Evolutionary conservation across 2,329 filamentous ascomycete species (phyloP), one percentile per base, ranked within the genome.

Genomic region (Xylaria sp.): DNA sequence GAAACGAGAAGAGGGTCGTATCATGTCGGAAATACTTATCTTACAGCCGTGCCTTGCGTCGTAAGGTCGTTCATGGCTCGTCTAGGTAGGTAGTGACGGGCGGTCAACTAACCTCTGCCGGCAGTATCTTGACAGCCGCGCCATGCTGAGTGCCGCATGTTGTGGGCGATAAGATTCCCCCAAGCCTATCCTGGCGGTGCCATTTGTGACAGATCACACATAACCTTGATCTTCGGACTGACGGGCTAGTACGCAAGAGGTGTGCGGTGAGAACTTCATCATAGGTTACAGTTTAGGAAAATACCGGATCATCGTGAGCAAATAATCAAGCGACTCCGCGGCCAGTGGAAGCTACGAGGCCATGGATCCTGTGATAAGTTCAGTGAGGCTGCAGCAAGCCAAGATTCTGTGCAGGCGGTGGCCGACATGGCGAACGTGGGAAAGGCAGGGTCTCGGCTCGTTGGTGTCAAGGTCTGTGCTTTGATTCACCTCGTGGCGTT

Each of bases 331-430:
- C 52, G 48, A 40, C 44, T 37, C 43, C 45, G 46, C 45, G 46
- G 48, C 58, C 52, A 48, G 58, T 59, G 43, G 40, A 47, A 60
- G 50, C 48, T 43, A 51, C 47, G 52, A 52, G 49, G 57, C 52
- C 16, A 39, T 56, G 56, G 55, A 56, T 45, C n/a, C 57, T 52
- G 53, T 54, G 46, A 56, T 61, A 50, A 52, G 54, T 59, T 64
- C 49, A 57, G 56, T 57, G 64, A 66, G 64, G 65, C 65, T 66
- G 63, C 61, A 62, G 61, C 41, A 45, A 57, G 64, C 61, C 63
- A 68, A 66, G 63, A 60, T 60, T 58, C 57, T 45, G 50, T 58
- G 53, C 60, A 52, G n/a, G 56, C 46, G 44, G 56, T 59, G 54
- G 60, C 56, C 54, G 52, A 58, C 46, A 46, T 38, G 37, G 43